Evolutionary conservation across 805 yeast species (phyloP), one percentile per base, ranked within the genome.

Genomic region (Spathaspora hagerdaliae): DNA sequence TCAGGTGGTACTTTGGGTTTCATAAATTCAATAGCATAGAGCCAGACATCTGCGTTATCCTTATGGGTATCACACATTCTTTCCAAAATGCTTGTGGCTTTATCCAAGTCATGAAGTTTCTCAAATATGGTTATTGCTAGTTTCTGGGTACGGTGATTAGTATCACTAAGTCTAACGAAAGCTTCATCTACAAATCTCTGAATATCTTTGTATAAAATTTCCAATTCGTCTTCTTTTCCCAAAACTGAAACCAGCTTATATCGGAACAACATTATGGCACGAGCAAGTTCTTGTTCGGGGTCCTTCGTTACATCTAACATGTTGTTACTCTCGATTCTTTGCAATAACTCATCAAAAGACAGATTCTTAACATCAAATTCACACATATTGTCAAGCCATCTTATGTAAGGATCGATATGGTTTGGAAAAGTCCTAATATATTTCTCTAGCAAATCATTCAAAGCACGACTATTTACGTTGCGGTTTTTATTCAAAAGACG

Each of bases 31-130:
- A 39, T 62, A 5, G 72, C 69, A 40, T 60, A 64, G 2, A 78
- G 42, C 85, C 85, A 81, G 7, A 72, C 61, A 29, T 74, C 79
- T 27, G 69, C 58, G 51, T 78, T 75, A 3, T 52, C 43, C 0
- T 55, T 44, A 43, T 61, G 70, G 1, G 47, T 51, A 3, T 51
- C 49, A 1, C 72, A 45, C 29, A 74, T 42, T 19, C 37, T 37
- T 4, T 54, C 44, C 41, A 68, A 50, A 5, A 57, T 36, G 4
- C 44, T 41, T 24, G 64, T 46, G 0, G 74, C 74, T 13, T 45
- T 44, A 0, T 59, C 67, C 0, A 56, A 12, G 24, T 64, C 61
- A 1, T 57, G 69, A 5, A 63, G 35, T 2, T 52, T 48, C 29
- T 67, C 71, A 41, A 60, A 61, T 1, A 71, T 55, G 0, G 65